phyloP scores from a whole-genome alignment of 2,329 filamentous ascomycete genomes.

The Scytalidium lignicola region DNA sequence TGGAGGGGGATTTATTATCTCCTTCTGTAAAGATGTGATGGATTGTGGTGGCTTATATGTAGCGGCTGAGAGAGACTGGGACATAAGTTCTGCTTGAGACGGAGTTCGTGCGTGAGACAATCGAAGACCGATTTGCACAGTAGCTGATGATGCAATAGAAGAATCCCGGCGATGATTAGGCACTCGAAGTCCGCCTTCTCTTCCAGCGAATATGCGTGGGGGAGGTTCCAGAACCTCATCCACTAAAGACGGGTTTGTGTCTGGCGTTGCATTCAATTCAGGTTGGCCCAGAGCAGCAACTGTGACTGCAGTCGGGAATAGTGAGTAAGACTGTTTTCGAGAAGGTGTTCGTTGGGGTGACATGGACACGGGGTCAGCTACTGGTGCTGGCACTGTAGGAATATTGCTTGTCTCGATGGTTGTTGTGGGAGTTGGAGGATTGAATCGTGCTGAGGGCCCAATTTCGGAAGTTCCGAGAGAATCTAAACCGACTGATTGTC shows the following conservation, averaged over 20 bases:
- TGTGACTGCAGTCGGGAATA: constrained; percentile 19
- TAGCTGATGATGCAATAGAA: constrained; percentile 60
- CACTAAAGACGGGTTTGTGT: not conserved
- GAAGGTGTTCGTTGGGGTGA: constrained; percentile 8
- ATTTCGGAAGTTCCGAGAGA: constrained; percentile 6
- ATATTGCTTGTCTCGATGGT: not conserved
- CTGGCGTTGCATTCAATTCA: not conserved
- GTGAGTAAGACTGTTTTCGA: constrained; percentile 23
- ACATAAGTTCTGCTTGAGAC: constrained; percentile 7
- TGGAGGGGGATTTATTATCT: constrained; percentile 3
- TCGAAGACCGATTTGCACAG: constrained; percentile 66
- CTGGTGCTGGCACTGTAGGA: not conserved
- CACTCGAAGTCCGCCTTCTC: constrained; percentile 2
- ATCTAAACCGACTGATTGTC: constrained; percentile 15
- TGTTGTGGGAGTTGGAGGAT: not conserved
- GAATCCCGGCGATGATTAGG: constrained; percentile 43
- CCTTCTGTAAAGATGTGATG: not conserved
- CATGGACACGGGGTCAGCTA: not conserved
- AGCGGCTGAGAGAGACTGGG: constrained; percentile 23
- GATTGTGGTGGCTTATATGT: constrained; percentile 25
- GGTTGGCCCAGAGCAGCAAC: constrained; percentile 3
- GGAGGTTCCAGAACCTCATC: constrained; percentile 15
- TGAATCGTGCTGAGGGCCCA: not conserved
- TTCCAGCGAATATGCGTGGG: constrained; percentile 14
- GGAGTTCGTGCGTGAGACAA: constrained; percentile 46